phyloP scores from a whole-genome alignment of 2,329 filamentous ascomycete genomes.

The Elsinoe necatrix region DNA sequence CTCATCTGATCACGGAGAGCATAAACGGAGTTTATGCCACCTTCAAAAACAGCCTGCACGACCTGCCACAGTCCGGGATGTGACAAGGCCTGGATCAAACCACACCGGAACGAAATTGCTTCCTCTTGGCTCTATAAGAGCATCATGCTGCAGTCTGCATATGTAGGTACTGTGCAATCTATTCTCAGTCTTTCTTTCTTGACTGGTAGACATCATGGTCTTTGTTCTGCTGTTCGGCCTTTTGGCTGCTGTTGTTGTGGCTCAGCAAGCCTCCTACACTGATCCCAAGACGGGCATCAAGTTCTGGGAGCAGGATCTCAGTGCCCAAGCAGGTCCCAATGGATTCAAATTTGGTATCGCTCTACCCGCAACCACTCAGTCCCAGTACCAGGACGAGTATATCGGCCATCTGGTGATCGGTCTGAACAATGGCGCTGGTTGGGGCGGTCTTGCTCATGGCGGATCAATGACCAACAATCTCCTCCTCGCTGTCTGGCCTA shows the following conservation, averaged over 20 bases:
- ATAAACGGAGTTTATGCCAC: constrained; percentile 1
- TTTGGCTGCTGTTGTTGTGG: constrained; percentile 21
- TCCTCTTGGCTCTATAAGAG: not conserved
- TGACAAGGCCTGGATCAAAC: not conserved
- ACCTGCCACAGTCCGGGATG: not conserved
- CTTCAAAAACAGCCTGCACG: constrained; percentile 6
- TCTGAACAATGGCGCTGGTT: constrained; percentile 41
- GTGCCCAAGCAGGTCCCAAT: constrained; percentile 38
- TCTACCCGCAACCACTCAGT: constrained; percentile 31
- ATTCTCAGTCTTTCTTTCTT: not conserved
- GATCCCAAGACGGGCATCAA: constrained; percentile 41
- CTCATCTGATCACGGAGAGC: constrained; percentile 12
- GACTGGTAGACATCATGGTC: not conserved
- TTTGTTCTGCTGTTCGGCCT: constrained; percentile 14
- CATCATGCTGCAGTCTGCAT: not conserved
- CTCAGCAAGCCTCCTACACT: constrained; percentile 22
- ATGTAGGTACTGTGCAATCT: constrained; percentile 1
- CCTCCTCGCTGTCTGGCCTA: constrained; percentile 51
- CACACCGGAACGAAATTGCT: not conserved
- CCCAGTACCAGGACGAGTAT: constrained; percentile 42
- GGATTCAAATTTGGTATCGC: constrained; percentile 10
- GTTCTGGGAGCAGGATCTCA: constrained; percentile 45
- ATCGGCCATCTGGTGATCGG: constrained; percentile 49
- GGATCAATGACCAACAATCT: constrained; percentile 51
- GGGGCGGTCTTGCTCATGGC: constrained; percentile 50